Evolutionary conservation across 2,329 filamentous ascomycete genomes (phyloP).

Genomic region (Fusarium lyarnte): DNA sequence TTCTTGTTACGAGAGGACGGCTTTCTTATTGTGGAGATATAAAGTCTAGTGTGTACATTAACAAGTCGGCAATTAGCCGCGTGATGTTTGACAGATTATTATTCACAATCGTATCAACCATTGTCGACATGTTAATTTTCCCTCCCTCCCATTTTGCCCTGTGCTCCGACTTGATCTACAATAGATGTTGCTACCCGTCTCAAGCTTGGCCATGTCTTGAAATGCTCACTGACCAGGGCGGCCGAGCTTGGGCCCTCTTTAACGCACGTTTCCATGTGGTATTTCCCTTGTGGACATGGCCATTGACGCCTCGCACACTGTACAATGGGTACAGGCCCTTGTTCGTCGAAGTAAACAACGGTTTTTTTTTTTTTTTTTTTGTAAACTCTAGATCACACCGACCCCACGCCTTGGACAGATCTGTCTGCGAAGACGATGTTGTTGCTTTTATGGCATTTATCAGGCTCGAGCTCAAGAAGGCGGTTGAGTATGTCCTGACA

Average conservation of each 20-base stretch:
- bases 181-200: background rate
- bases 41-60: conserved; percentile 29
- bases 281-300: conserved; percentile 12
- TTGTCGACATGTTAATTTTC: background rate
- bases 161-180: background rate
- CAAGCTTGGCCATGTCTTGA: background rate
- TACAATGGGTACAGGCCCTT: conserved; percentile 9
- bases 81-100: conserved; percentile 1
- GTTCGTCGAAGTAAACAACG: conserved; percentile 25
- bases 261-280: conserved; percentile 25
- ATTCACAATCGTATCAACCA: background rate
- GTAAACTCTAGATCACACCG: conserved; percentile 2
- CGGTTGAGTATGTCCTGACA: background rate
- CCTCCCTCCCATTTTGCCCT: background rate
- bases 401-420: conserved; percentile 17
- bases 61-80: conserved; percentile 4
- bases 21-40: conserved; percentile 21
- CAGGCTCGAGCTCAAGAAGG: background rate
- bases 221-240: background rate
- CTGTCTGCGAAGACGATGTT: background rate
- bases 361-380: background rate
- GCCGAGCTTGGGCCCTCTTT: conserved; percentile 25
- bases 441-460: conserved; percentile 3
- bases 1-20: conserved; percentile 17
- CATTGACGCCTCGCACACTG: conserved; percentile 34